Evolutionary conservation across 1,284 basidiomycete genomes (phyloP).

Genomic region (Cutaneotrichosporon cutaneum): DNA sequence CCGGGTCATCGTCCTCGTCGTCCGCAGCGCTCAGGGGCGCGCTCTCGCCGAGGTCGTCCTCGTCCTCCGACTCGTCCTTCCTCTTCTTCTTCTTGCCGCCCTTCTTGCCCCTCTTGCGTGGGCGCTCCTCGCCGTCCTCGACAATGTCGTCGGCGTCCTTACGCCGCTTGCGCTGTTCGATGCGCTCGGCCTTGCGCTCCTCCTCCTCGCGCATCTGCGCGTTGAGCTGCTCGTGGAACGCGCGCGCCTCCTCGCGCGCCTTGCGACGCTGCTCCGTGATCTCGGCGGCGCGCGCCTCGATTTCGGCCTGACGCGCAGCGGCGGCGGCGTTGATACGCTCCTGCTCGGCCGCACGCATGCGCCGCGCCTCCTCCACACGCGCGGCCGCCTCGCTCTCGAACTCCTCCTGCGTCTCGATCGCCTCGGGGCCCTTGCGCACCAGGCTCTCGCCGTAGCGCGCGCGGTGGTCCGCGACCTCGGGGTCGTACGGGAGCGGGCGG

Average conservation of each 20-base stretch:
- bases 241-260: conserved; percentile 71
- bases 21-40: conserved; percentile 15
- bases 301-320: conserved; percentile 38
- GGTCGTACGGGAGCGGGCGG: conserved; percentile 72
- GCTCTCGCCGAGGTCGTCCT: conserved; percentile 25
- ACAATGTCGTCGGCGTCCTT: conserved; percentile 43
- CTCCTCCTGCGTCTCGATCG: conserved; percentile 68
- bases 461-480: conserved; percentile 82
- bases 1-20: conserved; percentile 21
- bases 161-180: conserved; percentile 43
- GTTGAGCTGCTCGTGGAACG: conserved; percentile 55
- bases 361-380: conserved; percentile 68
- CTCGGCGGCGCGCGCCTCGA: conserved; percentile 65
- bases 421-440: conserved; percentile 73
- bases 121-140: conserved; percentile 22
- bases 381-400: conserved; percentile 72
- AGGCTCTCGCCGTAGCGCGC: conserved; percentile 82
- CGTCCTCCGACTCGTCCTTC: conserved; percentile 29
- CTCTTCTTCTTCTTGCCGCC: conserved; percentile 36
- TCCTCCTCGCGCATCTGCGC: conserved; percentile 52
- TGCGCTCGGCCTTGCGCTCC: conserved; percentile 40
- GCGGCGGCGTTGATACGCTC: conserved; percentile 49
- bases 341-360: conserved; percentile 49
- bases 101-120: conserved; percentile 26
- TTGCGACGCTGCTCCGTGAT: conserved; percentile 69